These are phyloP conservation scores for Blastomyces emzantsi DNA, from an alignment of 2,329 filamentous ascomycete genomes.

Conservation along the genomic window DNA sequence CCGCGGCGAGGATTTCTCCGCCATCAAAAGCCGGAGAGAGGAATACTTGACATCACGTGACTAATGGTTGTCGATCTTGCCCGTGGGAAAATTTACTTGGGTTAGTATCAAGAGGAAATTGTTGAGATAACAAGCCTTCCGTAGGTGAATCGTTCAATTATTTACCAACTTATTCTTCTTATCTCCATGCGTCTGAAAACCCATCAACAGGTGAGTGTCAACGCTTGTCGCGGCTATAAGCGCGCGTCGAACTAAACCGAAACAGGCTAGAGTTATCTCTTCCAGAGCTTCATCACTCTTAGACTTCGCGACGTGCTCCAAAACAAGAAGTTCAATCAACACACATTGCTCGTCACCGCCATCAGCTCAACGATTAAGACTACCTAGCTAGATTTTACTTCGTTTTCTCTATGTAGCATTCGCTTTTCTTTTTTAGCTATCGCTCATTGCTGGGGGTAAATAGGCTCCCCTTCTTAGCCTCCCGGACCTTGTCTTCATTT, in stretches of 20 bases:
- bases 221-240: neutral
- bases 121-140: neutral
- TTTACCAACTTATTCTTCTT: neutral
- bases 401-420: neutral
- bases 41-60: neutral
- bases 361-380: neutral
- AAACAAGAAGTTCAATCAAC: neutral
- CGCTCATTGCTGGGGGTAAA: neutral
- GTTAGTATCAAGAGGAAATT: neutral
- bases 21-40: neutral
- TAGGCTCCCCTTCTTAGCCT: neutral
- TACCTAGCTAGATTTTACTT: neutral
- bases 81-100: neutral
- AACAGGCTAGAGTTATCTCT: neutral
- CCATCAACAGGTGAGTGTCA: neutral
- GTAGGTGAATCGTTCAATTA: neutral
- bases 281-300: neutral
- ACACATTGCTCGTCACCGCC: neutral
- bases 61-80: neutral
- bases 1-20: neutral
- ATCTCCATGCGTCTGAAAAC: neutral
- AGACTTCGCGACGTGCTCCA: slow-evolving; percentile 2
- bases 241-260: neutral
- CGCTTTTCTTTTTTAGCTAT: neutral
- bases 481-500: neutral